These are phyloP conservation scores for Penicillium fimorum DNA, from an alignment of 495 filamentous ascomycete species.

Conservation along the genomic window DNA sequence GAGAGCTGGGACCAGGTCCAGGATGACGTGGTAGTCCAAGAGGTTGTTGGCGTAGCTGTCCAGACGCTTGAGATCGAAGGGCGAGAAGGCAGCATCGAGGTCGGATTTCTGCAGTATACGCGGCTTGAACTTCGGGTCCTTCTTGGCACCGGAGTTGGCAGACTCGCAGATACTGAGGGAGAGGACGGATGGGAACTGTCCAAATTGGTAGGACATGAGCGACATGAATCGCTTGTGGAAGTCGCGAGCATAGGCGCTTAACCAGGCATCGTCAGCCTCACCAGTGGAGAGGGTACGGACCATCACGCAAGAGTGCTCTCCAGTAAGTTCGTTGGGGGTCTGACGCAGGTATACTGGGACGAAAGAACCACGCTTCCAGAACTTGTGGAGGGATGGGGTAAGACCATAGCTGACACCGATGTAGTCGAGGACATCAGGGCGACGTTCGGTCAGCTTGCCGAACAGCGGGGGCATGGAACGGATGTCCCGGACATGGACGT, in stretches of 20 bases:
- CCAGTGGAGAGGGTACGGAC: slow-evolving; percentile 62
- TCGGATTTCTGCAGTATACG: slow-evolving; percentile 62
- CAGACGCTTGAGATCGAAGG: slow-evolving; percentile 90
- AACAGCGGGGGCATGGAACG: slow-evolving; percentile 90
- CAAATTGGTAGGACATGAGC: slow-evolving; percentile 89
- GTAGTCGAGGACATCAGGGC: slow-evolving; percentile 81
- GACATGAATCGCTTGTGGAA: slow-evolving; percentile 89
- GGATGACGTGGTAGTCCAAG: slow-evolving; percentile 94
- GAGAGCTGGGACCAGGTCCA: slow-evolving; percentile 85
- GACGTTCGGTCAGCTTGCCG: slow-evolving; percentile 79
- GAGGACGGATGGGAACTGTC: slow-evolving; percentile 74
- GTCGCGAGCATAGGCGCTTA: slow-evolving; percentile 84
- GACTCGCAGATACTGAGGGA: slow-evolving; percentile 89
- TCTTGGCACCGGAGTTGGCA: slow-evolving; percentile 68
- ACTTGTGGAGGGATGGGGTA: slow-evolving; percentile 84
- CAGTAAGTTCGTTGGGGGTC: slow-evolving; percentile 93
- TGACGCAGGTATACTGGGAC: slow-evolving; percentile 91
- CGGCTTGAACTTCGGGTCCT: slow-evolving; percentile 46
- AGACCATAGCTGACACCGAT: slow-evolving; percentile 93
- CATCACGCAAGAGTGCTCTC: slow-evolving; percentile 98
- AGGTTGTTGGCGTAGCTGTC: slow-evolving; percentile 96
- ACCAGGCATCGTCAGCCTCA: slow-evolving; percentile 72
- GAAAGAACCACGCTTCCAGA: slow-evolving; percentile 91
- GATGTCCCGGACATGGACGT: slow-evolving; percentile 87
- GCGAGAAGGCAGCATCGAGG: slow-evolving; percentile 74